Conservation (phyloP, 2,329 filamentous ascomycete genomes). For the Rachicladosporium sp. region DNA sequence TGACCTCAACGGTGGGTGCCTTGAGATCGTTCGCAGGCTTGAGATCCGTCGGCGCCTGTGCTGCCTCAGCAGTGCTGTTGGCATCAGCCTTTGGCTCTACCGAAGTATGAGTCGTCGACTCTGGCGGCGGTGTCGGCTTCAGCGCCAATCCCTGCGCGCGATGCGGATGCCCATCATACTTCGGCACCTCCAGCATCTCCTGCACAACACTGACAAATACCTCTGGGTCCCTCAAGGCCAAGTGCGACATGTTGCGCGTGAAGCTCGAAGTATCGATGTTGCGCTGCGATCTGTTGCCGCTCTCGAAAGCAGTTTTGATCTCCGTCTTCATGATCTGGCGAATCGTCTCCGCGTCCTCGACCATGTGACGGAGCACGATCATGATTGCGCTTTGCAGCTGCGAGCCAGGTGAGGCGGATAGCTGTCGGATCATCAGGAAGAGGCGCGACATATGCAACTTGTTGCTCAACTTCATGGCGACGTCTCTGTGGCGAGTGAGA, state of each 20-base stretch:
- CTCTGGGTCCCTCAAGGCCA: slow-evolving; percentile 69
- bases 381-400: slow-evolving; percentile 66
- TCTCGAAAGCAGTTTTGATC: slow-evolving; percentile 64
- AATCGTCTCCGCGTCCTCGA: slow-evolving; percentile 85
- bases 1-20: slow-evolving; percentile 75
- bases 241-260: slow-evolving; percentile 62
- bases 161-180: slow-evolving; percentile 44
- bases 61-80: slow-evolving; percentile 21
- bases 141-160: slow-evolving; percentile 41
- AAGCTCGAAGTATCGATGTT: slow-evolving; percentile 58
- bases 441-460: slow-evolving; percentile 81
- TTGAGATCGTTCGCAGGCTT: slow-evolving; percentile 59
- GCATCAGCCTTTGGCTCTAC: slow-evolving; percentile 37
- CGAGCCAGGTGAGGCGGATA: slow-evolving; percentile 65
- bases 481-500: slow-evolving; percentile 63
- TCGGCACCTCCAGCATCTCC: slow-evolving; percentile 63
- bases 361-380: slow-evolving; percentile 77
- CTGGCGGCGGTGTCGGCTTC: slow-evolving; percentile 24
- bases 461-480: slow-evolving; percentile 67
- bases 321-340: slow-evolving; percentile 87
- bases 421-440: slow-evolving; percentile 91
- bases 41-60: slow-evolving; percentile 34
- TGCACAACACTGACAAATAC: slow-evolving; percentile 81
- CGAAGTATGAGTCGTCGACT: slow-evolving; percentile 1
- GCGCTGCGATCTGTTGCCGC: slow-evolving; percentile 26